Evolutionary conservation across 75 land plant species (phyloP).

Genomic region (Selaginella moellendorffii): DNA sequence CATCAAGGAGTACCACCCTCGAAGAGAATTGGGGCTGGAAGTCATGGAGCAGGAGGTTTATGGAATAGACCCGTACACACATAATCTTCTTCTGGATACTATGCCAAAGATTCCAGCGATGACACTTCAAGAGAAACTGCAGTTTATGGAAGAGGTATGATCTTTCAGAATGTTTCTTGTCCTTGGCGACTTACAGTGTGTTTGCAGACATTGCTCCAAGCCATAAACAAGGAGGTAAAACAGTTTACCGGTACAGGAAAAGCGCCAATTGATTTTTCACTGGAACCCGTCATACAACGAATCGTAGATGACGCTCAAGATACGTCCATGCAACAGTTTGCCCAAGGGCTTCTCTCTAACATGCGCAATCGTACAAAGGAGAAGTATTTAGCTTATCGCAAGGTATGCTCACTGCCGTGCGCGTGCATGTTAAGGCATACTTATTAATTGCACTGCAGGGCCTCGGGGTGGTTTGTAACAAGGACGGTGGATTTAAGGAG

Average conservation of each 20-base stretch:
- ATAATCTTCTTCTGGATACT: constrained; percentile 82
- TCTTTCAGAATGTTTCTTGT: not conserved
- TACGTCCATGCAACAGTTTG: constrained; percentile 24
- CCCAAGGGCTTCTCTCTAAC: constrained; percentile 43
- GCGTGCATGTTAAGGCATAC: not conserved
- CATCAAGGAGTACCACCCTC: constrained; percentile 77
- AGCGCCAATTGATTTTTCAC: constrained; percentile 70
- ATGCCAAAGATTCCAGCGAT: constrained; percentile 65
- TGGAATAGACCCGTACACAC: constrained; percentile 97
- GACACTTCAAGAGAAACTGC: constrained; percentile 40
- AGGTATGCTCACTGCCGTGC: constrained; percentile 32
- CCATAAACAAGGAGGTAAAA: constrained; percentile 66
- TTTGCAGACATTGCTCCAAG: constrained; percentile 41
- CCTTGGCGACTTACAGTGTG: not conserved
- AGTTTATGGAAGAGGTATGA: constrained; percentile 79
- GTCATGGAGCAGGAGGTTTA: constrained; percentile 98
- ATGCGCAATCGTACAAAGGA: constrained; percentile 59
- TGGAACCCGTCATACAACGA: constrained; percentile 65
- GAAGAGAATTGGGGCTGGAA: constrained; percentile 67
- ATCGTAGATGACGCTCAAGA: constrained; percentile 34
- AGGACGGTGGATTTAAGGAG: constrained; percentile 55
- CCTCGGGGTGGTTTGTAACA: constrained; percentile 98
- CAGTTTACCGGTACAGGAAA: constrained; percentile 77
- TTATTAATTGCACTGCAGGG: constrained; percentile 40
- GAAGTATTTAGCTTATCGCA: constrained; percentile 91